phyloP scores from a whole-genome alignment of 2,329 filamentous ascomycete genomes.

The Sporothrix protearum region DNA sequence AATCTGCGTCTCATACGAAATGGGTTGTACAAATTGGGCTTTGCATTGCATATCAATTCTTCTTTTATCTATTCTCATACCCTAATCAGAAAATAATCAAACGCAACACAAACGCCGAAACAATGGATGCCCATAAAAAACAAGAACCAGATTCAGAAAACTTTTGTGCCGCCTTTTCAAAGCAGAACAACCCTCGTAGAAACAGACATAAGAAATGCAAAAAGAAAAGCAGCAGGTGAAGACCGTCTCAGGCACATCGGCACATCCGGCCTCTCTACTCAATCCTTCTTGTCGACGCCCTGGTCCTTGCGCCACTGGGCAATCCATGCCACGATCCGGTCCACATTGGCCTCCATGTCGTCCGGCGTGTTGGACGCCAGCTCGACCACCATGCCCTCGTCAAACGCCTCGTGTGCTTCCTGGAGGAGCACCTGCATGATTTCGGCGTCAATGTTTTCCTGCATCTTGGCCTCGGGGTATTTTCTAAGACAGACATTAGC shows the following conservation, averaged over 20 bases:
- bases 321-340: constrained; percentile 78
- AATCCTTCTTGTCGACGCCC: neutral
- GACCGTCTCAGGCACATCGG: too few relatives aligned
- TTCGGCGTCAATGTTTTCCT: constrained; percentile 95
- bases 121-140: neutral
- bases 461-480: constrained; percentile 80
- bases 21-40: too few relatives aligned
- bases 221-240: neutral
- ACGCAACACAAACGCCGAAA: too few relatives aligned
- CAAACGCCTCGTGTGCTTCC: constrained; percentile 83
- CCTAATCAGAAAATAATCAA: too few relatives aligned
- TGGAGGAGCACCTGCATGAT: constrained; percentile 94
- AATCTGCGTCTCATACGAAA: too few relatives aligned
- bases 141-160: neutral
- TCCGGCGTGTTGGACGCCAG: constrained; percentile 75
- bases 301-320: constrained; percentile 75
- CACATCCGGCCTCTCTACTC: neutral
- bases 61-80: neutral
- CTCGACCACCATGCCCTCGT: constrained; percentile 83
- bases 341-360: constrained; percentile 85
- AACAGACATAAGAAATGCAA: neutral
- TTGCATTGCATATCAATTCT: neutral
- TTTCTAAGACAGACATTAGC: constrained; percentile 48
- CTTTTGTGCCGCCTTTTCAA: neutral
- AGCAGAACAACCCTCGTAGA: neutral